Evolutionary conservation across 768 basidiomycete species (phyloP).

Genomic region (Naganishia kalamii): DNA sequence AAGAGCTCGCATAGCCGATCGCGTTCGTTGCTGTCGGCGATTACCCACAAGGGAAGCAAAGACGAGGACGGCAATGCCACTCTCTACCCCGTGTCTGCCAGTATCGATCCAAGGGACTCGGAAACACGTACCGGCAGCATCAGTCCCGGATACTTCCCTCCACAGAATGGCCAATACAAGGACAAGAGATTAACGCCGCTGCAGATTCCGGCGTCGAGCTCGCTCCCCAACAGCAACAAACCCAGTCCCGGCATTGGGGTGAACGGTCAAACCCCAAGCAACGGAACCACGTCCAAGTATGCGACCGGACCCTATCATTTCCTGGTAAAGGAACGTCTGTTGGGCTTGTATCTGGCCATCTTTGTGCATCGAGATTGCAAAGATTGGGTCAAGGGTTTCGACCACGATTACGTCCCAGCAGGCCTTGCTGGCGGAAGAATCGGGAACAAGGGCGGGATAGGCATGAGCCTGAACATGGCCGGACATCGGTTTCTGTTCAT

Average conservation of each 20-base stretch:
- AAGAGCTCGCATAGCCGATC: neutral
- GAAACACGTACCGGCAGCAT: neutral
- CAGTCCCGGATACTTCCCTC: neutral
- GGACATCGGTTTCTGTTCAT: conserved; percentile 80
- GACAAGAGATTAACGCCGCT: conserved; percentile 7
- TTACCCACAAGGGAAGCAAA: neutral
- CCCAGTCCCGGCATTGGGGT: too few species aligned
- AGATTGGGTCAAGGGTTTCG: conserved; percentile 49
- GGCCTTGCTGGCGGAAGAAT: conserved; percentile 84
- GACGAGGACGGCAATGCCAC: too few species aligned
- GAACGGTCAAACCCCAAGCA: neutral
- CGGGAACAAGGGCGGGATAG: conserved; percentile 89
- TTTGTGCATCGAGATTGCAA: conserved; percentile 47
- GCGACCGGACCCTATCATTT: conserved; percentile 70
- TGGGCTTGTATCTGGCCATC: conserved; percentile 50
- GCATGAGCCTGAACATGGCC: conserved; percentile 75
- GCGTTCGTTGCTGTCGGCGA: neutral
- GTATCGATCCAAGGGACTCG: neutral
- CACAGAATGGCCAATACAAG: neutral
- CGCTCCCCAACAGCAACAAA: neutral
- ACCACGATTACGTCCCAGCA: conserved; percentile 75
- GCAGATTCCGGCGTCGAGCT: conserved; percentile 5
- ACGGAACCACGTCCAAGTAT: conserved; percentile 3
- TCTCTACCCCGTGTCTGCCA: neutral
- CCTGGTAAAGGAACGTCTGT: conserved; percentile 78